Evolutionary conservation across 2,329 filamentous ascomycete species (phyloP), one percentile per base, ranked within the genome.

Genomic region (Cryoendolithus antarcticus): DNA sequence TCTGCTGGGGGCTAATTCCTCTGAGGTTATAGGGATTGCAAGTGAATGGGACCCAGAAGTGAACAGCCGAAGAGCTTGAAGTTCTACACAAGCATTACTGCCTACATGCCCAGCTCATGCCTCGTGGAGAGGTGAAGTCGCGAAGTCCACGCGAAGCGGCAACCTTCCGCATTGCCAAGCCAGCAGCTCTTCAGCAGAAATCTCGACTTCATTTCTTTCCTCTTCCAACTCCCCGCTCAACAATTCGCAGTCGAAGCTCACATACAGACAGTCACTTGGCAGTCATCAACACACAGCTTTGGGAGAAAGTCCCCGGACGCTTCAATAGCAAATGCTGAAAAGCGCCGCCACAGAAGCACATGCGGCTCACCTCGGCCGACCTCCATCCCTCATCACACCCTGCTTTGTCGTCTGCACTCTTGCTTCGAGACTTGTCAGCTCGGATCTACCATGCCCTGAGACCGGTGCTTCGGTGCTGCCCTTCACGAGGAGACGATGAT

Each of bases 241-340:
- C 86, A 86, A 86, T 94, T 95, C 89, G 89, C 88, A 82, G 79
- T 93, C 86, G 82, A 94, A 95, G 89, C 88, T 86, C 67, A 86
- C 84, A 81, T 69, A 93, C 85, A 81, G 85, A 57, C 53, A 82
- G 58, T 56, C 54, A 62, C 55, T 55, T 60, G 54, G 54, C 56
- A 58, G 39, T 54, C 45, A 62, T 50, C 65, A 27, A 57, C 54
- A 61, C 38, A 61, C 51, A 48, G 88, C 88, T 95, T 95, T 91
- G 86, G 89, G 89, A 94, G 89, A 96, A 96, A 96, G 89, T 96
- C 89, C 89, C 89, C 89, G 89, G 89, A 95, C 88, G 80, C 48
- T 27, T 27, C 24, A 27, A 27, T 27, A 68, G 40, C 47, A 70
- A 66, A 63, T 75, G 88, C 86, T 85, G 86, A 93, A 93, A 95